Base-by-base conservation (phyloP, 768 basidiomycete genomes). In the Tricholoma furcatifolium region DNA sequence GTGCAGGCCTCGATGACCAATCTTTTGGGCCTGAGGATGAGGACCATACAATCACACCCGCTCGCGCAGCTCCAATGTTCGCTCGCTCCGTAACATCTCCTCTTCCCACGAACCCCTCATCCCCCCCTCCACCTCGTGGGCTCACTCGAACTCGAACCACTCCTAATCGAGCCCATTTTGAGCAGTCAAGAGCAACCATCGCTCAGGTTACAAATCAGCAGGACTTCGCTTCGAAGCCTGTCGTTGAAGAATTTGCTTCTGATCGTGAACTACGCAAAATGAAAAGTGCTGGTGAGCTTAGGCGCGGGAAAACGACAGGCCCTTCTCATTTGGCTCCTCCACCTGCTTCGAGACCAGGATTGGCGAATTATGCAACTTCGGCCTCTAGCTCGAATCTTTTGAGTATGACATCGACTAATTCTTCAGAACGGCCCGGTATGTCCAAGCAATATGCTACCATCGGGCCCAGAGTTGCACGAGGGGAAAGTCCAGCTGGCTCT, bases 261-360 rank as follows among this genome's bases (percentile, higher is more conserved):
- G 82, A 85, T 57, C 83, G 72, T 44, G 87, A 91, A 63, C 66
- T 90, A 40, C 82, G 88, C 55, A 85, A 82, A 65, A 91, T 92
- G 90, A 91, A 90, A 71, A 91, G 90, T 66, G 90, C 90, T 18
- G 90, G 88, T 34, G 90, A 91, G 66, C 72, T 92, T 36, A 83
- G 85, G 32, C 74, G 79, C 55, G 75, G 71, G 27, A 68, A 70
- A 51, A 64, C 65, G 42, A 61, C 62, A 38, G 41, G 60, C 63
- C 40, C 65, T 42, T 56, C 65, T 18, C 66, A 71, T 20, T 65
- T 50, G 58, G 66, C 50, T 51, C 58, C 59, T 17, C 41, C 56
- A 17, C 52, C 67, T 59, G 48, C 55, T 55, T 51, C 72, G 12
- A 69, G 71, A 18, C 72, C 77, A 20, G 66, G 72, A 5, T 60